These are phyloP conservation scores for Phaeosphaeria sp. DNA, from an alignment of 2,329 filamentous ascomycete species.

Conservation along the genomic window DNA sequence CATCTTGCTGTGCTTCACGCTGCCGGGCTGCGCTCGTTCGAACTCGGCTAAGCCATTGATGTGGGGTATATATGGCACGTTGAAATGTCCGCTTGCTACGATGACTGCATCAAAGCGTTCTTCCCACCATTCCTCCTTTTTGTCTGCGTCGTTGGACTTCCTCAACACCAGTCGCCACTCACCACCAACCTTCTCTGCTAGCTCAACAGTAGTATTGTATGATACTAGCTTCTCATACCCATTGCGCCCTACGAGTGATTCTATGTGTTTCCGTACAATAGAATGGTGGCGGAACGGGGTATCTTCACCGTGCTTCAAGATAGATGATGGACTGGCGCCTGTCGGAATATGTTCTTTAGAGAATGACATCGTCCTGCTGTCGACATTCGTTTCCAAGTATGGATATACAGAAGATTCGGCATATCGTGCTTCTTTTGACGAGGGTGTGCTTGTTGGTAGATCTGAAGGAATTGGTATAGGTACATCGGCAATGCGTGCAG, in stretches of 20 bases:
- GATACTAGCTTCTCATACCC: constrained; percentile 61
- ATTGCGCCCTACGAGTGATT: constrained; percentile 58
- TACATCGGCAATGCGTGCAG: constrained; percentile 25
- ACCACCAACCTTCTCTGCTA: constrained; percentile 60
- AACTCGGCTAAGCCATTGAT: constrained; percentile 59
- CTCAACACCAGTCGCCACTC: constrained; percentile 58
- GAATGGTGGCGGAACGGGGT: constrained; percentile 69
- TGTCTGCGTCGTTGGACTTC: constrained; percentile 30
- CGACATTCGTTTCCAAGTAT: constrained; percentile 70
- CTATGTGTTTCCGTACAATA: constrained; percentile 63
- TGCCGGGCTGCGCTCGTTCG: constrained; percentile 55
- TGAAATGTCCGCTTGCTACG: constrained; percentile 67
- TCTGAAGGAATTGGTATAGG: constrained; percentile 21
- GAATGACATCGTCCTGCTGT: constrained; percentile 65
- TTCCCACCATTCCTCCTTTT: constrained; percentile 66
- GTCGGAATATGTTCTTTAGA: constrained; percentile 62
- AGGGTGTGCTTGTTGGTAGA: constrained; percentile 26
- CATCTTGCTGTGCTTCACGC: constrained; percentile 63
- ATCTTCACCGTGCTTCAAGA: constrained; percentile 58
- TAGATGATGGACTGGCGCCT: constrained; percentile 51
- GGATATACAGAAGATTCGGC: constrained; percentile 58
- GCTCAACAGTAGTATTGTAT: constrained; percentile 68
- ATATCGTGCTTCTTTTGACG: constrained; percentile 23
- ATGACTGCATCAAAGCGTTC: constrained; percentile 68
- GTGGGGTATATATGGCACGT: constrained; percentile 62